These are phyloP conservation scores for Microdochium paspali DNA, from an alignment of 2,329 filamentous ascomycete genomes.

Conservation along the genomic window DNA sequence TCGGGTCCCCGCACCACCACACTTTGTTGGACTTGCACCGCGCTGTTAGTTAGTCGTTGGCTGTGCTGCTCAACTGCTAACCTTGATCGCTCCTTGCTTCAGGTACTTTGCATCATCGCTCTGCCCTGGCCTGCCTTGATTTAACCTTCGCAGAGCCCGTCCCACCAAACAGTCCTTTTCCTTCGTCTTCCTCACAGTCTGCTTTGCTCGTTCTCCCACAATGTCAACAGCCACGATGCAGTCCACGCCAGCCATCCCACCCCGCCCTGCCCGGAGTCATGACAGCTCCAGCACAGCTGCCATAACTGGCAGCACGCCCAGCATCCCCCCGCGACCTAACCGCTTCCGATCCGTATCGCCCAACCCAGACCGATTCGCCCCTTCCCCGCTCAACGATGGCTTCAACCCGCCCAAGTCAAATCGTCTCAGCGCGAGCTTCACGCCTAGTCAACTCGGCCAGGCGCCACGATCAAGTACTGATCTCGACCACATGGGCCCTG, in stretches of 20 bases:
- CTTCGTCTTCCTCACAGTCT: slow-evolving; percentile 5
- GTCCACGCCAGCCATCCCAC: slow-evolving; percentile 41
- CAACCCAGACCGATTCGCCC: slow-evolving; percentile 68
- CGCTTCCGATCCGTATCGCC: slow-evolving; percentile 62
- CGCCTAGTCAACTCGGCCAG: background rate
- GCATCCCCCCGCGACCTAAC: slow-evolving; percentile 67
- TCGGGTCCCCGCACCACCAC: background rate
- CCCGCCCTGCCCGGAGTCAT: slow-evolving; percentile 42
- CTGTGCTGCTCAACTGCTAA: background rate
- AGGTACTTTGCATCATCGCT: background rate
- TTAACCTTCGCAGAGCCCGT: background rate
- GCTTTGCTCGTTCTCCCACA: slow-evolving; percentile 9
- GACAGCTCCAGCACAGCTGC: slow-evolving; percentile 30
- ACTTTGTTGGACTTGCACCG: no score
- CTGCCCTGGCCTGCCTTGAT: background rate
- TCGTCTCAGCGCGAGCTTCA: slow-evolving; percentile 22
- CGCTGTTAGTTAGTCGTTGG: background rate
- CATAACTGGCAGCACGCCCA: slow-evolving; percentile 37
- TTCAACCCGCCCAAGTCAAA: slow-evolving; percentile 39
- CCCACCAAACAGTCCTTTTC: slow-evolving; percentile 1
- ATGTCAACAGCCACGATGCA: slow-evolving; percentile 44
- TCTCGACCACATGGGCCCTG: slow-evolving; percentile 74
- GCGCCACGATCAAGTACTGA: slow-evolving; percentile 17
- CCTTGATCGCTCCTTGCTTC: background rate
- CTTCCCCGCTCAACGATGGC: slow-evolving; percentile 74